Evolutionary conservation across 1,284 basidiomycete genomes (phyloP).

Genomic region (Boletus semigastroideus): DNA sequence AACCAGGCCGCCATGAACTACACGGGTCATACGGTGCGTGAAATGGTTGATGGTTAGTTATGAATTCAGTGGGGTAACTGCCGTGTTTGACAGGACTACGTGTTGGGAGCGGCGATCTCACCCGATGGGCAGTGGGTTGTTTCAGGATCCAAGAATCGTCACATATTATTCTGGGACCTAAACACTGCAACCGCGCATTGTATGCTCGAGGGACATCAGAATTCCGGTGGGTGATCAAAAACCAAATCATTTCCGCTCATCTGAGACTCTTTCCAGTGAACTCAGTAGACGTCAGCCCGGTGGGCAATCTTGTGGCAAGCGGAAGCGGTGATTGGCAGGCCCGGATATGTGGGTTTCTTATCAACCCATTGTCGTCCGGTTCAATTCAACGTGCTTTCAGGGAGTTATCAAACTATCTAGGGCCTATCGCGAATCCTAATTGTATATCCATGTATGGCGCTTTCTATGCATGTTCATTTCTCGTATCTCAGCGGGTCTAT

Average conservation of each 20-base stretch:
- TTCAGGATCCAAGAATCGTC: slow-evolving; percentile 88
- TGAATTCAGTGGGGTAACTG: slow-evolving; percentile 8
- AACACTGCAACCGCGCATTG: slow-evolving; percentile 73
- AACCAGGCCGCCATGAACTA: slow-evolving; percentile 74
- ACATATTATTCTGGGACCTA: slow-evolving; percentile 88
- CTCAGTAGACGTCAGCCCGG: slow-evolving; percentile 78
- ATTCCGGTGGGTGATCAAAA: slow-evolving; percentile 52
- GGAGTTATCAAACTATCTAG: slow-evolving; percentile 33
- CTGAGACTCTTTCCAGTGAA: slow-evolving; percentile 55
- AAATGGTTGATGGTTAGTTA: neutral
- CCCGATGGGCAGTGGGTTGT: slow-evolving; percentile 88
- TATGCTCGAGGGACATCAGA: slow-evolving; percentile 89
- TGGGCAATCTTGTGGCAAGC: slow-evolving; percentile 76
- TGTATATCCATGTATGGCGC: slow-evolving; percentile 26
- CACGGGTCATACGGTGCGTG: slow-evolving; percentile 73
- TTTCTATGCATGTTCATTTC: slow-evolving; percentile 24
- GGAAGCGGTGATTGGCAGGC: slow-evolving; percentile 87
- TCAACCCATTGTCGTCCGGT: neutral
- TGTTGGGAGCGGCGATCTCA: slow-evolving; percentile 76
- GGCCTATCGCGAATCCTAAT: neutral
- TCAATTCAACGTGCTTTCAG: slow-evolving; percentile 13
- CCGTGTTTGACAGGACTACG: slow-evolving; percentile 58
- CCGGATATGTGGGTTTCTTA: slow-evolving; percentile 62
- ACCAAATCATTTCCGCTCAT: slow-evolving; percentile 5
- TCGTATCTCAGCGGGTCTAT: slow-evolving; percentile 10